Base-by-base conservation (phyloP, 805 yeast species). In the Starmerella sirachaensis region DNA sequence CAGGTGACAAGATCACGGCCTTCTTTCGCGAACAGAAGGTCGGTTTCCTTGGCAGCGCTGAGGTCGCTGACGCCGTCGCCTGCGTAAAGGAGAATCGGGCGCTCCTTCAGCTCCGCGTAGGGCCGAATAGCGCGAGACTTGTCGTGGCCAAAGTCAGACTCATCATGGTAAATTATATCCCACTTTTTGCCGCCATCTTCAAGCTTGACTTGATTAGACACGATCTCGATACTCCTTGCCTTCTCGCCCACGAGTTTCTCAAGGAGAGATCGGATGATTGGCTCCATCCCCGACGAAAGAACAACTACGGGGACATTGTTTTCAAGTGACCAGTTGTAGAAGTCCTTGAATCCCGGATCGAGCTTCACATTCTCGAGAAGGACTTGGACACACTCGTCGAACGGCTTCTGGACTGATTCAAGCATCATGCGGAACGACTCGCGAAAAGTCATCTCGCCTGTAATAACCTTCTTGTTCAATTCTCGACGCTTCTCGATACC, bases 1-100 rank as follows among this genome's bases (percentile, higher is more conserved):
- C 75, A 88, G 27, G 76, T 77, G 49, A 88, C 78, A 50, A 91
- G 69, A 56, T 91, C 97, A 52, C 79, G 75, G 34, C 96, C 98
- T 47, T 74, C 74, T 63, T 85, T 88, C 31, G 98, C 98, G 60
- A 88, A 91, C 48, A 91, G 64, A 49, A 88, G 66, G 59, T 91
- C 88, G 28, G 98, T 85, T 60, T 91, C 95, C 55, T 80, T 78
- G 18, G 97, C 96, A 18, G 98, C 98, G 41, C 84, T 74, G 50
- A 91, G 66, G 59, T 91, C 99, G 31, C 93, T 78, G 22, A 91
- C 95, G 47, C 99, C 99, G 58, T 91, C 99, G 42, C 99, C 99
- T 54, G 94, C 82, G 65, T 91, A 91, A 58, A 88, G 83, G 50
- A 84, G 68, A 27, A 66, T 64, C 12, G 93, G 94, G 33, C 72